A percentile compares a stretch with the other conserved stretches of the same genome.
Conservation (phyloP, 208 protist genomes). For the Phytomonas serpens region DNA sequence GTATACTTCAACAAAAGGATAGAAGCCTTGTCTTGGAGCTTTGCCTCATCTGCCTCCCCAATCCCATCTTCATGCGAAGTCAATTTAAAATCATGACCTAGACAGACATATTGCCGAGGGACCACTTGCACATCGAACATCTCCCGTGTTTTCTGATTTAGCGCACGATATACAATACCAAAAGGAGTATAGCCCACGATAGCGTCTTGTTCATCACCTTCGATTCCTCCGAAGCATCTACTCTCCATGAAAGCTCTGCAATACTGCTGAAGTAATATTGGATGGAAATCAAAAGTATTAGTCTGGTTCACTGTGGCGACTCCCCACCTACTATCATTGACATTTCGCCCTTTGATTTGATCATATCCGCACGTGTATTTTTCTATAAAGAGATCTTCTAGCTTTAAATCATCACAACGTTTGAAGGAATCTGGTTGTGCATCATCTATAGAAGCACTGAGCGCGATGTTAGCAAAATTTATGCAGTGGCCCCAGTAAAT, state of each 20-base stretch:
- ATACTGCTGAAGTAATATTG: neutral
- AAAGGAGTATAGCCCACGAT: conserved; percentile 52
- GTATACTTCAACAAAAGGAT: conserved; percentile 75
- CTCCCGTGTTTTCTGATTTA: conserved; percentile 53
- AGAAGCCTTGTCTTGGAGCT: conserved; percentile 56
- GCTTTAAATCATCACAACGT: conserved; percentile 29
- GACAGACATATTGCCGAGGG: conserved; percentile 41
- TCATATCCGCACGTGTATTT: neutral
- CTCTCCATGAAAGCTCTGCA: neutral
- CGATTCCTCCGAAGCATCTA: neutral
- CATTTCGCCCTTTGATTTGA: neutral
- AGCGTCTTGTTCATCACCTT: conserved; percentile 20
- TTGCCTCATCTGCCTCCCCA: neutral
- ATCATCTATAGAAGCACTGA: conserved; percentile 19
- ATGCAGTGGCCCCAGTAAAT: conserved; percentile 42
- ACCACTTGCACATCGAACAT: conserved; percentile 79
- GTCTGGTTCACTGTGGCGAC: neutral
- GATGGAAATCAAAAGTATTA: neutral
- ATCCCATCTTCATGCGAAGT: conserved; percentile 1
- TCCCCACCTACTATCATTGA: neutral
- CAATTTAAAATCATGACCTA: conserved; percentile 26
- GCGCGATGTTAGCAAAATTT: conserved; percentile 44
- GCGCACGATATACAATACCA: conserved; percentile 58
- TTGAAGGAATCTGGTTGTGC: conserved; percentile 14
- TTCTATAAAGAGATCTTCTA: conserved; percentile 62